phyloP scores from a whole-genome alignment of 1,139 yeast genomes.

The Blastobotrys ciferrii region DNA sequence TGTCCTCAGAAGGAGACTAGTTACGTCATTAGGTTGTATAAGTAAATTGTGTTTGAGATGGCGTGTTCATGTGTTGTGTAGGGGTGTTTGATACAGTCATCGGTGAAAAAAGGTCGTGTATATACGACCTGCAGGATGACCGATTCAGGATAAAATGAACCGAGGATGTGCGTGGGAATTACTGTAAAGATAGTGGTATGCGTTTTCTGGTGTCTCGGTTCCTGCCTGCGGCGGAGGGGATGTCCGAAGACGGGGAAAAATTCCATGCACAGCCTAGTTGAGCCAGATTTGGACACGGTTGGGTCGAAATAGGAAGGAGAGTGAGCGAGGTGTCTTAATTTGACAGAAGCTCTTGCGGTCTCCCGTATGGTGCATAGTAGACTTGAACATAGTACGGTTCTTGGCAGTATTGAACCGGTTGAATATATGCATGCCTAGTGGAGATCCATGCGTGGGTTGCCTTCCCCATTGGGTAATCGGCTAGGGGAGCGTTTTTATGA shows the following conservation, averaged over 20 bases:
- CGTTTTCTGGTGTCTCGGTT: not conserved
- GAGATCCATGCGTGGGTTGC: not conserved
- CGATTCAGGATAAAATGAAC: not conserved
- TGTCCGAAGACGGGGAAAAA: not conserved
- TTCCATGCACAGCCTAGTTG: not conserved
- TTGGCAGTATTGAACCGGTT: too few relatives aligned
- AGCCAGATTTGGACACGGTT: not conserved
- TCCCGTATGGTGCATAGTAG: too few relatives aligned
- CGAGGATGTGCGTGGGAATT: not conserved
- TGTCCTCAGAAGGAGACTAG: too few relatives aligned
- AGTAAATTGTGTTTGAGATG: too few relatives aligned
- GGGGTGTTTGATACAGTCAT: too few relatives aligned
- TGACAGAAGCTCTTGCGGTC: too few relatives aligned
- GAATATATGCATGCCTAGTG: not conserved
- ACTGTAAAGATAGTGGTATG: not conserved
- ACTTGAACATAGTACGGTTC: too few relatives aligned
- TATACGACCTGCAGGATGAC: not conserved
- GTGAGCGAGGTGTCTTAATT: too few relatives aligned
- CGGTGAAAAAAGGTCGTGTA: too few relatives aligned
- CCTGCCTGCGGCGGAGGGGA: not conserved
- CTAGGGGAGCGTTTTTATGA: not conserved
- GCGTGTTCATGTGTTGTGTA: too few relatives aligned
- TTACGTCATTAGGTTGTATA: too few relatives aligned
- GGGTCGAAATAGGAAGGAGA: not conserved
- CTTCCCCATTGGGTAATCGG: not conserved